Evolutionary conservation across 306 rosid genomes (phyloP), one percentile per base, ranked within the genome.

Genomic region (Hippophae tibetana): DNA sequence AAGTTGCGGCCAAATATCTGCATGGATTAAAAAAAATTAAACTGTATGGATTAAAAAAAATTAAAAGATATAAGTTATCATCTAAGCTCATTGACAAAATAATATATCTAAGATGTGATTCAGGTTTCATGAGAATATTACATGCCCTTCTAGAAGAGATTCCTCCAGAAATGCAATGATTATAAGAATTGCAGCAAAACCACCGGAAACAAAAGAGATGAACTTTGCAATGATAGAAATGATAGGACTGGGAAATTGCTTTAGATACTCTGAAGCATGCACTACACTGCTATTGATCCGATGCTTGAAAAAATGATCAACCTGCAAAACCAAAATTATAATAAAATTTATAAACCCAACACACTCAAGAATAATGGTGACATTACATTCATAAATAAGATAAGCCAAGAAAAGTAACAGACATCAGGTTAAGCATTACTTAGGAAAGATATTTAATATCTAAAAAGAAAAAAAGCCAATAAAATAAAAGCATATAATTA

Each of bases 61-160:
- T 7, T 52, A 42, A 6, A 66, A 55, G 50, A 45, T 31, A 31
- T 31, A 31, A 65, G 45, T 42, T 46, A 31, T 9, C 40, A 51
- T 48, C 2, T 41, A 57, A 44, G 43, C 57, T 50, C 46, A 10
- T 38, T 43, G 47, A 7, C 45, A 52, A 13, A 40, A 61, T 47
- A n/a, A 48, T 2, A 14, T 51, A 61, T 31, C 38, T 31, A 31
- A 31, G 5, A 60, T 26, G 50, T 26, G 25, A 38, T 54, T n/a
- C 56, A 48, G 52, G 43, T 27, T 14, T 31, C 67, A 52, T 9
- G 31, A 64, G 27, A 53, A 68, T 73, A 73, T 77, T 88, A 92
- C 96, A 75, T 92, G 95, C 55, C 97, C 99, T 77, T 92, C 99
- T 10, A 92, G 90, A 69, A 92, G 81, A 54, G 96, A 88, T 68